A percentile compares a stretch with the other conserved stretches of the same genome.
Conservation (phyloP, 495 filamentous ascomycete species). For the Penicillium lagena region DNA sequence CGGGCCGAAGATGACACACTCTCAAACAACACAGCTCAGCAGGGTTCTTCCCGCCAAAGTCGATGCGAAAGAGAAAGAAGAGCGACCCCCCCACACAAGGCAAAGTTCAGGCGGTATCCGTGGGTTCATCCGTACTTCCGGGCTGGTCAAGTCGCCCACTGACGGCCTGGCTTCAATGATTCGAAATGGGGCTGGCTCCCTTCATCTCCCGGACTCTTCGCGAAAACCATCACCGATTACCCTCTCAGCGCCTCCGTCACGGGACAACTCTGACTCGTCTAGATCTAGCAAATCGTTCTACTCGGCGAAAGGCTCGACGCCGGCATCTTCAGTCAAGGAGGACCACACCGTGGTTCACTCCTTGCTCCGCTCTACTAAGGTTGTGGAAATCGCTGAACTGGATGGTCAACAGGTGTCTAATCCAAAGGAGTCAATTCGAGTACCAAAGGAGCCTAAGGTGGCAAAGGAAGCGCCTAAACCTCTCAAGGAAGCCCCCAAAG, state of each 20-base stretch:
- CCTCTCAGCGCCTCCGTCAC: conserved; percentile 6
- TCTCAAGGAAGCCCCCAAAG: too few relatives aligned
- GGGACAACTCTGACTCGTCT: conserved; percentile 22
- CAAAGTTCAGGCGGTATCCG: conserved; percentile 18
- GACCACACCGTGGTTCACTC: conserved; percentile 12
- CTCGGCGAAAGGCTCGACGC: background rate
- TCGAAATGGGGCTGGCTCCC: conserved; percentile 15
- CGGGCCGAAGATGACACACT: conserved; percentile 12
- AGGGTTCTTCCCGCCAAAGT: conserved; percentile 6
- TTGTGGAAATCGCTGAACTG: conserved; percentile 32
- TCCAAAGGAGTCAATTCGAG: conserved; percentile 1
- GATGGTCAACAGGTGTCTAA: conserved; percentile 33
- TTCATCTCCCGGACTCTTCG: background rate
- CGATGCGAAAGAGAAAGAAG: conserved; percentile 1
- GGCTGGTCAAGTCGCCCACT: conserved; percentile 24
- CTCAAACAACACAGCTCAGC: conserved; percentile 8
- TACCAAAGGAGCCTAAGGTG: too few relatives aligned
- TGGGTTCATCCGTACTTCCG: conserved; percentile 39
- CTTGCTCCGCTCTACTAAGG: conserved; percentile 7
- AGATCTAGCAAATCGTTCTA: conserved; percentile 5
- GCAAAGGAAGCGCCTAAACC: too few relatives aligned
- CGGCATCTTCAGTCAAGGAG: background rate
- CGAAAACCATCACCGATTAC: conserved; percentile 13
- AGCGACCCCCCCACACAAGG: conserved; percentile 7
- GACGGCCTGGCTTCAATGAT: conserved; percentile 19